Evolutionary conservation across 2,329 filamentous ascomycete genomes (phyloP).

Genomic region (Fusarium sp.): DNA sequence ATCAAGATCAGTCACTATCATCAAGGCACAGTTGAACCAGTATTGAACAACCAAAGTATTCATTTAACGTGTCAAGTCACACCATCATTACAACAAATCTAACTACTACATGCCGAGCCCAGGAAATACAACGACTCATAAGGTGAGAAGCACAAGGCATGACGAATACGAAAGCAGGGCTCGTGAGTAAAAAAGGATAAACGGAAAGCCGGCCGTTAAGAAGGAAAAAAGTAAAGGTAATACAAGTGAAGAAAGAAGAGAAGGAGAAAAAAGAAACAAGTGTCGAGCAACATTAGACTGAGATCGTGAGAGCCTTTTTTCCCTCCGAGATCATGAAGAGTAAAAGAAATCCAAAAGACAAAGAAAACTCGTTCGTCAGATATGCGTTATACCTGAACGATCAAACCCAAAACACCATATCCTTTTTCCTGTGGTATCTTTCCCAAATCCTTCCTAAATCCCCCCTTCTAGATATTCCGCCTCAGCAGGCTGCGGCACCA

Average conservation of each 20-base stretch:
- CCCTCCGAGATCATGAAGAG: conserved; percentile 11
- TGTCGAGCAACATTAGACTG: conserved; percentile 28
- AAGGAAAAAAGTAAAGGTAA: conserved; percentile 3
- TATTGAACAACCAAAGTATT: not conserved
- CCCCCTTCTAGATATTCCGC: conserved; percentile 51
- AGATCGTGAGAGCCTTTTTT: conserved; percentile 28
- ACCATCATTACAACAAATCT: conserved; percentile 39
- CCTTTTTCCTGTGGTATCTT: conserved; percentile 37
- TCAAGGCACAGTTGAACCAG: not conserved
- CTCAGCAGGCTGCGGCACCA: conserved; percentile 46
- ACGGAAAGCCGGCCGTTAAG: conserved; percentile 19
- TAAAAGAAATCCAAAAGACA: conserved; percentile 21
- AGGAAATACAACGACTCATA: conserved; percentile 15
- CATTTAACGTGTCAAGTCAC: conserved; percentile 12
- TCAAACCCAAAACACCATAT: conserved; percentile 27
- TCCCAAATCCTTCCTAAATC: conserved; percentile 38
- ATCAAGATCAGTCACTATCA: not conserved
- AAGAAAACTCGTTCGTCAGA: conserved; percentile 25
- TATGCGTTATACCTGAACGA: conserved; percentile 20
- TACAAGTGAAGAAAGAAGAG: not conserved
- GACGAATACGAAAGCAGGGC: conserved; percentile 16
- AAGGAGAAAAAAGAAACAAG: not conserved
- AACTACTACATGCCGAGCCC: conserved; percentile 24
- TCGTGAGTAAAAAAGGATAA: conserved; percentile 5
- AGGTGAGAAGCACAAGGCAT: conserved; percentile 20